Evolutionary conservation across 1,284 basidiomycete species (phyloP), one percentile per base, ranked within the genome.

Genomic region (Tilletia indica): DNA sequence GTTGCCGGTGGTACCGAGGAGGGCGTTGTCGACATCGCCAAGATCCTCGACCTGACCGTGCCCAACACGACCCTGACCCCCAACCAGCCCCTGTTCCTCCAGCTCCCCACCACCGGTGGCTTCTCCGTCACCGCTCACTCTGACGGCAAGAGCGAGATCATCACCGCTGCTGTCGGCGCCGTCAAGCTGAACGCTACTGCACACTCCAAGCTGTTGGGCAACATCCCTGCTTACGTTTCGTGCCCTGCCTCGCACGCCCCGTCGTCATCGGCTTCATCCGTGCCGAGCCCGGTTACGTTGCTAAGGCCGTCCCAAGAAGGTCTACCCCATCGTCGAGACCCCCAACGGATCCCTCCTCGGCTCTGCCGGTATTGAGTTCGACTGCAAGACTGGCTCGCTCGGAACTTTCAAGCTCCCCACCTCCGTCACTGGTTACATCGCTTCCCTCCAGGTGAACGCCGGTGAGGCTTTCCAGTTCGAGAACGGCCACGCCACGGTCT

Each of bases 121-220:
- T 63, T 63, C 8, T 31, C n/a, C 58, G 58, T 63, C 36, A 63
- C 58, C 14, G 58, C 58, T 19, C 21, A 34, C 58, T 31, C n/a
- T 2, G 58, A 63, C 58, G 58, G 58, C 21, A 36, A 63, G 58
- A 63, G 58, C 58, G 58, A 63, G 58, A 63, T 63, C 58, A 63
- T 63, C 58, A 63, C 58, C 36, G 58, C 58, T 36, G 58, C 58
- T 19, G 21, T 63, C 36, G 58, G 58, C 58, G 1, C 58, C 1
- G 58, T 63, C 58, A 63, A 63, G 58, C 58, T 63, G 25, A 63
- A 36, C 58, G 58, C 58, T 63, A 63, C 58, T 8, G 58, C 25
- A n/a, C 58, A 63, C 58, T 63, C 58, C 58, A 63, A 21, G n/a
- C 25, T 63, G n/a, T 31, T 63, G 21, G 58, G 58, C 14, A 63